phyloP scores from a whole-genome alignment of 805 yeast species.

The Saccharomyces eubayanus region DNA sequence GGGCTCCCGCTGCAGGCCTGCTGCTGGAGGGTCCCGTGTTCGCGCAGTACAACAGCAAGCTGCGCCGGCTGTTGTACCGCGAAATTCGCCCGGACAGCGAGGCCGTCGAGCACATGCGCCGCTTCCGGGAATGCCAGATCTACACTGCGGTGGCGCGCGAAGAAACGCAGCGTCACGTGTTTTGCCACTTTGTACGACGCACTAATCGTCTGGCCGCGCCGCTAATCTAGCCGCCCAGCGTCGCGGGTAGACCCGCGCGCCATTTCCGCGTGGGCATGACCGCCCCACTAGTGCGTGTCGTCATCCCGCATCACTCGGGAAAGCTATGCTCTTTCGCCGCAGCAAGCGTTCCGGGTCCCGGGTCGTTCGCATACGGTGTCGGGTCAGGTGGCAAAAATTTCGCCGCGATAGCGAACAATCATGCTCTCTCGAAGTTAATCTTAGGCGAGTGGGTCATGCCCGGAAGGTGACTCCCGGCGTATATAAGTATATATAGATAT shows the following conservation, averaged over 20 bases:
- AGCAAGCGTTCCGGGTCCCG: neutral
- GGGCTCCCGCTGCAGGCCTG: slow-evolving; percentile 86
- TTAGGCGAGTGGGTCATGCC: neutral
- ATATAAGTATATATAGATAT: neutral
- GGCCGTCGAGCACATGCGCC: slow-evolving; percentile 50
- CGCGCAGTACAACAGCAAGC: slow-evolving; percentile 59
- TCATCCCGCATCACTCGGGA: neutral
- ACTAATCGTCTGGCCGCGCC: neutral
- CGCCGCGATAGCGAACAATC: neutral
- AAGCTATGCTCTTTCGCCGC: neutral
- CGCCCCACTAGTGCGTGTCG: neutral
- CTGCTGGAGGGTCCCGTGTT: slow-evolving; percentile 79
- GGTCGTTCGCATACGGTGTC: neutral
- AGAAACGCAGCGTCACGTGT: neutral
- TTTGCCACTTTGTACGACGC: neutral
- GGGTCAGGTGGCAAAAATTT: neutral
- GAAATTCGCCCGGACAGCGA: slow-evolving; percentile 42
- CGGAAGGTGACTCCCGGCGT: neutral
- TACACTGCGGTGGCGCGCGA: neutral
- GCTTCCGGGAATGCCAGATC: neutral
- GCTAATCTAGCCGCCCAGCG: neutral
- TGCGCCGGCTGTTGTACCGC: slow-evolving; percentile 47
- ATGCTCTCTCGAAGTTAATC: too few relatives aligned
- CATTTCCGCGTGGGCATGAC: neutral
- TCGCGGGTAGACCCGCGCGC: neutral